Evolutionary conservation across 192 early-diverging fungal genomes (phyloP).

Genomic region (Gaertneriomyces sp.): DNA sequence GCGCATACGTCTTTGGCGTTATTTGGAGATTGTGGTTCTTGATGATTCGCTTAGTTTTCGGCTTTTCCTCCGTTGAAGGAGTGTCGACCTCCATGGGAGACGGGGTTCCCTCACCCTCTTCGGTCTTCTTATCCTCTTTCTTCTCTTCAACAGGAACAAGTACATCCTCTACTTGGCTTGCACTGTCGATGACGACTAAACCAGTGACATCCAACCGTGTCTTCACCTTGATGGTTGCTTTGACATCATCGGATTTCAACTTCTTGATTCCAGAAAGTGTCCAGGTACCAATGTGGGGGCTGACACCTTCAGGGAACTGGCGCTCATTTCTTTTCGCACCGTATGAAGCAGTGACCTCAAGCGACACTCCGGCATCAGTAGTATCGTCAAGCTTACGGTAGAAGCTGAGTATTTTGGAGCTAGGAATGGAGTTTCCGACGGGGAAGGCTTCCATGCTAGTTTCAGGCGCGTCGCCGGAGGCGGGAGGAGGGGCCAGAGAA

Average conservation of each 20-base stretch:
- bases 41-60: constrained; percentile 89
- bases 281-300: constrained; percentile 78
- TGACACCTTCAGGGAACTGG: constrained; percentile 70
- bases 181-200: constrained; percentile 65
- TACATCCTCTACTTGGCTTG: constrained; percentile 84
- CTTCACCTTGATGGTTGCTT: constrained; percentile 88
- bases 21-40: constrained; percentile 83
- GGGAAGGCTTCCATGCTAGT: constrained; percentile 84
- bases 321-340: constrained; percentile 49
- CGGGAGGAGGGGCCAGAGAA: constrained; percentile 42
- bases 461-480: constrained; percentile 65
- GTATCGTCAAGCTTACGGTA: constrained; percentile 64
- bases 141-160: constrained; percentile 58
- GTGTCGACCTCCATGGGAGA: constrained; percentile 30
- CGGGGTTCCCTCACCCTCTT: constrained; percentile 40
- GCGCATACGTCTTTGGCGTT: constrained; percentile 55
- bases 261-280: constrained; percentile 77
- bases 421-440: constrained; percentile 80
- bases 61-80: constrained; percentile 47
- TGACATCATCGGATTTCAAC: constrained; percentile 43
- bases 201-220: constrained; percentile 79
- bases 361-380: constrained; percentile 46
- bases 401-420: constrained; percentile 87
- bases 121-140: constrained; percentile 48
- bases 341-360: constrained; percentile 81